These are phyloP conservation scores for Guadua angustifolia DNA, from an alignment of 176 grass and related monocot genomes.

Conservation along the genomic window DNA sequence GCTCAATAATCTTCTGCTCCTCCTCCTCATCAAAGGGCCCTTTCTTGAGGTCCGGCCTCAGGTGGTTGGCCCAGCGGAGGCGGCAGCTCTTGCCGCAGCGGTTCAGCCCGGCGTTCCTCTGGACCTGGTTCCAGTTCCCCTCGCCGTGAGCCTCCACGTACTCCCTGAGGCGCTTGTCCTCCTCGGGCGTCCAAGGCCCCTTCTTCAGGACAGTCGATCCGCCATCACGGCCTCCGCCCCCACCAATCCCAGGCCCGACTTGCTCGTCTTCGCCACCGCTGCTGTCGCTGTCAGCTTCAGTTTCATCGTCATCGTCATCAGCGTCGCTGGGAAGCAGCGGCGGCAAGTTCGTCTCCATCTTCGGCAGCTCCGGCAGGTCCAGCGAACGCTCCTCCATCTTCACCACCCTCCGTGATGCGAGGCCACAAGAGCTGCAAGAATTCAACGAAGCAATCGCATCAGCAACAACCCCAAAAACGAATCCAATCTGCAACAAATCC, in stretches of 20 bases:
- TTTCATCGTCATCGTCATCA: background rate
- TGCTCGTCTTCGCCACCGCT: background rate
- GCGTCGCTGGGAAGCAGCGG: background rate
- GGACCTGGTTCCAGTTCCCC: slow-evolving; percentile 80
- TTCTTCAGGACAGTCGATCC: slow-evolving; percentile 53
- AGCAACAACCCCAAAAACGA: background rate
- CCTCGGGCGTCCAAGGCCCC: slow-evolving; percentile 77
- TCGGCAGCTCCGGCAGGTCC: background rate
- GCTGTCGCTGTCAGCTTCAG: background rate
- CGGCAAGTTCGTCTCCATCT: background rate
- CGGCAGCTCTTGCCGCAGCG: slow-evolving; percentile 93
- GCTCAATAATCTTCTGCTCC: slow-evolving; percentile 45
- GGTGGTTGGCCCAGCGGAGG: slow-evolving; percentile 87
- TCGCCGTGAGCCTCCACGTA: slow-evolving; percentile 78
- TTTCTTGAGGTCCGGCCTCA: slow-evolving; percentile 79
- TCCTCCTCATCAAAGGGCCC: slow-evolving; percentile 63
- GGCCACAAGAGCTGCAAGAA: background rate
- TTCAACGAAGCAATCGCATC: background rate
- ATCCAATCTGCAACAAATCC: slow-evolving; percentile 14
- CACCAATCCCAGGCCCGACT: background rate
- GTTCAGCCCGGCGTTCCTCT: slow-evolving; percentile 63
- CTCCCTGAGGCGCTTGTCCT: slow-evolving; percentile 57
- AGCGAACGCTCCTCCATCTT: background rate
- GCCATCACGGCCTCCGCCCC: background rate
- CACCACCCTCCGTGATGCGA: background rate